phyloP scores from a whole-genome alignment of 176 grass and related monocot genomes.

The Triticum turgidum region DNA sequence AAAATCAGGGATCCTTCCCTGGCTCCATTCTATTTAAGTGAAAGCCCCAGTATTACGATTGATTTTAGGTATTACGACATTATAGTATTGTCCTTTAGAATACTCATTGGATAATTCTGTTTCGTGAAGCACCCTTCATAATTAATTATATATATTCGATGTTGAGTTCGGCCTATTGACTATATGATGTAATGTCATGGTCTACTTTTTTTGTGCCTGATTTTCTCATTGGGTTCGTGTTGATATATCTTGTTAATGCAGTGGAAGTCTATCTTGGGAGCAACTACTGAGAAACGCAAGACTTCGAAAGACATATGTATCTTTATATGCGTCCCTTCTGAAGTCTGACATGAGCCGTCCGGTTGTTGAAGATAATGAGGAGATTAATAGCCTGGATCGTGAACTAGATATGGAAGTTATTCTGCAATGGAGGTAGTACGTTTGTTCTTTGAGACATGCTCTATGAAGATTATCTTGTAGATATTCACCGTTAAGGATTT shows the following conservation, averaged over 20 bases:
- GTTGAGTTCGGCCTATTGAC: background rate
- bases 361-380: slow-evolving; percentile 73
- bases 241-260: slow-evolving; percentile 47
- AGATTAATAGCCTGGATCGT: slow-evolving; percentile 77
- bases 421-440: slow-evolving; percentile 89
- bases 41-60: background rate
- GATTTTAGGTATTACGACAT: background rate
- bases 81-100: slow-evolving; percentile 19
- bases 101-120: slow-evolving; percentile 3
- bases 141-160: slow-evolving; percentile 16
- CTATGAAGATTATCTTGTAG: slow-evolving; percentile 14
- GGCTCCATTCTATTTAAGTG: background rate
- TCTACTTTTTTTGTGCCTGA: background rate
- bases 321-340: slow-evolving; percentile 88
- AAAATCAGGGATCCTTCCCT: background rate
- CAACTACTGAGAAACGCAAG: slow-evolving; percentile 73
- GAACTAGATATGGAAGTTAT: slow-evolving; percentile 95
- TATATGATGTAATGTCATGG: slow-evolving; percentile 11
- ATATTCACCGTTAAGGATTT: slow-evolving; percentile 5
- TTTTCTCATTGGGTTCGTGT: slow-evolving; percentile 24
- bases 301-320: slow-evolving; percentile 81
- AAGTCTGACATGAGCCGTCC: slow-evolving; percentile 68
- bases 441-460: slow-evolving; percentile 1
- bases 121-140: background rate
- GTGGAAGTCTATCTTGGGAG: slow-evolving; percentile 90